Base-by-base conservation (phyloP, 257 asterid genomes). In the Solanum okadae region DNA sequence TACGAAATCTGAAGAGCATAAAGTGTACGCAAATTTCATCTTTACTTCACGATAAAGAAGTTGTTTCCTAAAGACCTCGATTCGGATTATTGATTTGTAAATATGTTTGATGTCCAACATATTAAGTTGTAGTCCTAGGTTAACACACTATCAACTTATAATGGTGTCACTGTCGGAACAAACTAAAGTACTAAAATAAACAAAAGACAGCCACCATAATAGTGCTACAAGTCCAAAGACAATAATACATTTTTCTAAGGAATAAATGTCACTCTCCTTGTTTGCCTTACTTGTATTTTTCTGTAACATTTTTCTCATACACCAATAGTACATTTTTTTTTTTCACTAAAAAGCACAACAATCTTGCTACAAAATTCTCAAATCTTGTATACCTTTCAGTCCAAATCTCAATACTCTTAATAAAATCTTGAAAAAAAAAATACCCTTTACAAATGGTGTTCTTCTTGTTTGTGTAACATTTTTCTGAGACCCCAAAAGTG, bases 241-340 rank as follows among this genome's bases (percentile, higher is more conserved):
- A 81, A 20, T 81, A 46, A 10, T 81, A 81, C 68, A 46, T 81
- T 5, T 49, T 49, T 0, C 29, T 46, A 14, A 35, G 52, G 86
- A 81, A 81, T 81, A 81, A 29, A 81, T 81, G 68, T 81, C 72
- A 72, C 25, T 72, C 79, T 44, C 22, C 85, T 79, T 79, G n/a
- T 77, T 79, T 25, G 10, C 25, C 14, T 42, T 14, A 16, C 2
- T 3, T 40, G 5, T n/a, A n/a, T 11, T 78, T 78, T 42, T 16
- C 63, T 42, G 14, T n/a, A 77, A 78, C 84, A 40, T 42, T 42
- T 42, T 5, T 40, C 37, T 42, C 35, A 42, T 2, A 84, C 37
- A 33, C 59, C 37, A 63, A 12, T 2, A 12, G 37, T 42, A 6
- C 63, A 6, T n/a, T 27, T 27, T 5, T 15, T 49, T 15, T 78